These are phyloP conservation scores for Apophysomyces variabilis DNA, from an alignment of 371 early-diverging fungal species.

Conservation along the genomic window DNA sequence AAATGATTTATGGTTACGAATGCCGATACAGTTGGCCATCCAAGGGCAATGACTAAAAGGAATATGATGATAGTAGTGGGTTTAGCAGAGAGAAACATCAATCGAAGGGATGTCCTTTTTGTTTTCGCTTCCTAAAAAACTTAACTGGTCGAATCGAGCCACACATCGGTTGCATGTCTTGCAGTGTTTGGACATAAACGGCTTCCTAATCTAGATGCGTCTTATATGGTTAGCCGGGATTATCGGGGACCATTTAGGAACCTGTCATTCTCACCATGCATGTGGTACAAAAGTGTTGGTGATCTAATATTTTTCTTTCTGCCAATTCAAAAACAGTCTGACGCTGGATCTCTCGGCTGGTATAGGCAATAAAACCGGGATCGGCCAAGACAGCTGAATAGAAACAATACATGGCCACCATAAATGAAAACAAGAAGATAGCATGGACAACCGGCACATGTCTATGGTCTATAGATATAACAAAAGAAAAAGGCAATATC, in stretches of 20 bases:
- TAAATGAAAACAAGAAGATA: neutral
- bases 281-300: constrained; percentile 82
- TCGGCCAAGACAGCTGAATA: constrained; percentile 75
- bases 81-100: too few species aligned
- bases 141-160: constrained; percentile 94
- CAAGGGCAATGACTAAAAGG: constrained; percentile 2
- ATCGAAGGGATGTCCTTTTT: neutral
- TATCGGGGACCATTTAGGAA: neutral
- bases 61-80: too few species aligned
- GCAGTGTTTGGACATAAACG: constrained; percentile 98
- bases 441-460: neutral
- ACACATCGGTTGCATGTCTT: constrained; percentile 96
- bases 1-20: neutral
- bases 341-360: constrained; percentile 47
- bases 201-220: constrained; percentile 67
- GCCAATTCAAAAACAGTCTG: constrained; percentile 69
- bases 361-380: constrained; percentile 81
- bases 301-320: constrained; percentile 70
- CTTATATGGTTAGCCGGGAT: too few species aligned
- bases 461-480: neutral
- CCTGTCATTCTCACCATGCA: constrained; percentile 58
- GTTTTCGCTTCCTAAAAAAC: constrained; percentile 22
- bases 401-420: constrained; percentile 67
- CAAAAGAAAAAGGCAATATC: neutral
- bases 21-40: neutral